A percentile compares a stretch with the other conserved stretches of the same genome.
phyloP scores from a whole-genome alignment of 2,329 filamentous ascomycete species.

The Xylaria sp. region DNA sequence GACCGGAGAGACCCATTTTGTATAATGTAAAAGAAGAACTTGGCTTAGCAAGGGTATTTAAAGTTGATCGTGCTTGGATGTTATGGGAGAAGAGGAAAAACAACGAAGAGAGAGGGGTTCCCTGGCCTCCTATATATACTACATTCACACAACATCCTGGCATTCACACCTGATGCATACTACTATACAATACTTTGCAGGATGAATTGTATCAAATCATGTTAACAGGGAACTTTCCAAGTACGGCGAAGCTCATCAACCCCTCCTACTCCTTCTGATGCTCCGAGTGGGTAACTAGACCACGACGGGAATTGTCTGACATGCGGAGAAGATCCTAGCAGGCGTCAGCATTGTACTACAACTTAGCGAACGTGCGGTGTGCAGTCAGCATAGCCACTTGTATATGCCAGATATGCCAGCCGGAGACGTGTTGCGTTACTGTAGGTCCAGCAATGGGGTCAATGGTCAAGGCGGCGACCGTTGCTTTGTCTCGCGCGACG shows the following conservation, averaged over 20 bases:
- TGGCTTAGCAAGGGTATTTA: slow-evolving; percentile 10
- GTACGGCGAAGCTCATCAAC: slow-evolving; percentile 2
- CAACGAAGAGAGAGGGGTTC: slow-evolving; percentile 16
- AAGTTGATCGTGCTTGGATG: slow-evolving; percentile 12
- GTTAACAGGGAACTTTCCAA: slow-evolving; percentile 21
- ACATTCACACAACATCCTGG: slow-evolving; percentile 24
- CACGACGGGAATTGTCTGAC: slow-evolving; percentile 27
- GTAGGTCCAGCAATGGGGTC: slow-evolving; percentile 24
- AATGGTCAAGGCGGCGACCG: slow-evolving; percentile 2
- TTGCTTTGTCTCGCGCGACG: slow-evolving; percentile 21
- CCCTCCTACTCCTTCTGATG: slow-evolving; percentile 3
- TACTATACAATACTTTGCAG: slow-evolving; percentile 18
- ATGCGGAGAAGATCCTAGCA: slow-evolving; percentile 34
- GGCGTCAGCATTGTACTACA: slow-evolving; percentile 32
- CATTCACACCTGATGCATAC: slow-evolving; percentile 33
- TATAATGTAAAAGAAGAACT: slow-evolving; percentile 22
- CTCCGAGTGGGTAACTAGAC: not conserved
- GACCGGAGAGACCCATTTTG: slow-evolving; percentile 73
- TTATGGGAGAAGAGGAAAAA: slow-evolving; percentile 7
- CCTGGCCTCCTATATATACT: slow-evolving; percentile 29
- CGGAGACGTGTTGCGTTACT: slow-evolving; percentile 32
- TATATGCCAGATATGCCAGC: slow-evolving; percentile 27
- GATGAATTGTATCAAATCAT: slow-evolving; percentile 32
- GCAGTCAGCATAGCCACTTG: slow-evolving; percentile 33
- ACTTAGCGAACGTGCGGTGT: slow-evolving; percentile 32